Evolutionary conservation across 2,329 filamentous ascomycete species (phyloP), one percentile per base, ranked within the genome.

Genomic region (Fusarium udum): DNA sequence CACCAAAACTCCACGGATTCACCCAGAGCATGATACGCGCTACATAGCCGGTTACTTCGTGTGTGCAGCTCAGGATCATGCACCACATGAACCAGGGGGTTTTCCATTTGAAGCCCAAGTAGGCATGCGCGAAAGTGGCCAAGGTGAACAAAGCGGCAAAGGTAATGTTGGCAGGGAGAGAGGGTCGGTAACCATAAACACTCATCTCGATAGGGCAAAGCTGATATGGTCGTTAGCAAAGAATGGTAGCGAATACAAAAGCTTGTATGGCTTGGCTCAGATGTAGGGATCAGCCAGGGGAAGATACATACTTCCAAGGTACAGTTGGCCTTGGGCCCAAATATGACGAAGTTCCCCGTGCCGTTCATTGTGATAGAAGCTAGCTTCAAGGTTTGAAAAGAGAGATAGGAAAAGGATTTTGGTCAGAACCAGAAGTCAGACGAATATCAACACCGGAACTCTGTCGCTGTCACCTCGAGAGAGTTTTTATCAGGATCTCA

Each of bases 31-130:
- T 76, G 22, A 91, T 80, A 4, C 90, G 84, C 1, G 87, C 90
- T 1, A 82, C 79, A 61, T 92, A 92, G 13, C 90, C 90, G 15
- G 89, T 74, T 5, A 90, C 84, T 68, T 90, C 89, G 51, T 85
- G 82, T 0, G 85, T 69, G 71, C 85, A 88, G 36, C 90, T 89
- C 15, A 84, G 71, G 3, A 87, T 75, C 82, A 91, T 87, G 64
- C 80, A 83, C 15, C 73, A 65, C 77, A 82, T 82, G 58, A 84
- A 86, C 59, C 78, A 81, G 77, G 82, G 83, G 4, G 80, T 81
- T 46, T 78, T 82, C 80, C 79, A 84, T 28, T 79, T 70, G 4
- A 84, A 22, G 18, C 85, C 85, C 7, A 84, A 76, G 24, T 75
- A 67, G 12, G 76, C 43, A 59, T 87, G 85, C 11, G 81, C 20